Base-by-base conservation (phyloP, 176 grass and related monocot genomes). In the Triticum dicoccoides region DNA sequence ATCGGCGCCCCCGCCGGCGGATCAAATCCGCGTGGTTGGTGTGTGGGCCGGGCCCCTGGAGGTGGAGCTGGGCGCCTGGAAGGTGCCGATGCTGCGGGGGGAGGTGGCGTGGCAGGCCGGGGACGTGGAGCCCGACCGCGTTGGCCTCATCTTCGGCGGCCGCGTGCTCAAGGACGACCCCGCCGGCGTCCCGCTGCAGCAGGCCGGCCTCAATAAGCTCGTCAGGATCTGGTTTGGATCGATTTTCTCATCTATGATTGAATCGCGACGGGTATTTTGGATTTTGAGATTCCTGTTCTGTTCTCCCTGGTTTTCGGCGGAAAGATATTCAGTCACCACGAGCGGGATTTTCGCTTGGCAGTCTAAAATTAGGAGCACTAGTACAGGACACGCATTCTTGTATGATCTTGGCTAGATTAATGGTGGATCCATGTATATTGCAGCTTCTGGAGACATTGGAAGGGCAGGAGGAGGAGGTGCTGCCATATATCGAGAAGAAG, bases 401-500 rank as follows among this genome's bases (percentile, higher is more conserved):
- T 9, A 3, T 14, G 45, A 14, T 14, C 45, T 49, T 49, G 12
- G 41, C 3, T 49, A 14, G 45, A 49, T 69, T 75, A 8, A 73
- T 65, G 75, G 54, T 4, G 34, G 13, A 14, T 66, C 34, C 52
- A 56, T 49, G 41, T 44, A 9, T 11, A 11, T 30, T 88, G 75
- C 84, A 97, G 96, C 88, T 92, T 9, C 69, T 98, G 47, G 96
- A 98, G 39, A 92, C 92, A 29, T 89, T 88, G 17, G n/a, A 69
- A 4, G 82, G 80, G 5, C 90, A 92, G 81, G 90, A 98, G 86
- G 81, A 94, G 89, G 96, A 98, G 86, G 88, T 98, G 52, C 81
- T 95, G 65, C 91, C 96, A 35, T 95, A 95, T 76, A 86, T 95
- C 76, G 96, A 98, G 52, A 98, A 98, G 89, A 98, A 95, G 76